Evolutionary conservation across 2,329 filamentous ascomycete genomes (phyloP).

Genomic region (Elsinoe batatas): DNA sequence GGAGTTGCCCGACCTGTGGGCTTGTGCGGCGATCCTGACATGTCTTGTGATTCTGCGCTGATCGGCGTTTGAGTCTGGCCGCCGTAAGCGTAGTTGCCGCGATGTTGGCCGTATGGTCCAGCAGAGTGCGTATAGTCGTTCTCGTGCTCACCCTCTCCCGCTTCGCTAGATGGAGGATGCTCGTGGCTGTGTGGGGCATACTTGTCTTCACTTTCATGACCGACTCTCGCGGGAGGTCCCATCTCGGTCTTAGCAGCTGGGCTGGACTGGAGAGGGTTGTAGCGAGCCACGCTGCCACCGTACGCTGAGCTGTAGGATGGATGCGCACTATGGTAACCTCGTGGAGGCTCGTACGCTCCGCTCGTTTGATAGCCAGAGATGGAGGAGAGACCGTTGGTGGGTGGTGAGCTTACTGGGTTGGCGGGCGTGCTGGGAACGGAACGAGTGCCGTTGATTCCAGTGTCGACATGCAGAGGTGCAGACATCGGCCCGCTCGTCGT

Average conservation of each 20-base stretch:
- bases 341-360: conserved; percentile 64
- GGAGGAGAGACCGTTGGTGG: conserved; percentile 62
- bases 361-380: conserved; percentile 68
- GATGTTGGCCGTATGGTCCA: conserved; percentile 59
- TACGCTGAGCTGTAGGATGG: conserved; percentile 8
- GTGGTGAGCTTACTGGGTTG: conserved; percentile 57
- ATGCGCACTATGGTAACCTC: conserved; percentile 63
- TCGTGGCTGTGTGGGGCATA: conserved; percentile 33
- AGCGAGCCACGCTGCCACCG: conserved; percentile 53
- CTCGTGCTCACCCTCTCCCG: conserved; percentile 35
- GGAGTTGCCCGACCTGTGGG: conserved; percentile 78
- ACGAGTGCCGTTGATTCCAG: conserved; percentile 63
- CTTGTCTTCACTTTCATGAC: conserved; percentile 50
- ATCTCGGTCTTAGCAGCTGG: conserved; percentile 78
- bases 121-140: conserved; percentile 75
- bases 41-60: conserved; percentile 65
- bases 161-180: conserved; percentile 17
- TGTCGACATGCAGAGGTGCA: conserved; percentile 74
- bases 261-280: conserved; percentile 44
- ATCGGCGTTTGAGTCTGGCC: conserved; percentile 40
- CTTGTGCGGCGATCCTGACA: conserved; percentile 73
- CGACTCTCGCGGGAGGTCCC: conserved; percentile 63
- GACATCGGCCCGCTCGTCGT: conserved; percentile 43
- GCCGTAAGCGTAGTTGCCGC: conserved; percentile 64
- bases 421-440: conserved; percentile 88